Conservation (phyloP, 2,329 filamentous ascomycete species). For the Talaromyces islandicus region DNA sequence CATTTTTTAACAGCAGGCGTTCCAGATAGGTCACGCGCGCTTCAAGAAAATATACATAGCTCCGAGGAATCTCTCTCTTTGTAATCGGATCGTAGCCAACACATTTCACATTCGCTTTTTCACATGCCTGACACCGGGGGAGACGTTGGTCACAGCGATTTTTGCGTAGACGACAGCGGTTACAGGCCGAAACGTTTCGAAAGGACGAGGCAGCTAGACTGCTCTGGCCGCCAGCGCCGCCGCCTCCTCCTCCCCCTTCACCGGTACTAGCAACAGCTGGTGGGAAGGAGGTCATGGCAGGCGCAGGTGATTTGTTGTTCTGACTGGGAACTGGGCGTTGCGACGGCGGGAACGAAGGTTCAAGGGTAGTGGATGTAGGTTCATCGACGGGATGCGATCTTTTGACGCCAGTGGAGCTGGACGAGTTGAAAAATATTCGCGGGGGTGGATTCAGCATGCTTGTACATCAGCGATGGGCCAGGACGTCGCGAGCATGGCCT, state of each 20-base stretch:
- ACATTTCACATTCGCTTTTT: conserved; percentile 85
- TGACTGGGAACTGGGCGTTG: not conserved
- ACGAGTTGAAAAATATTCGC: conserved; percentile 18
- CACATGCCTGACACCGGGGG: conserved; percentile 84
- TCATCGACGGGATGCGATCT: conserved; percentile 28
- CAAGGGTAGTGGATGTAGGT: conserved; percentile 16
- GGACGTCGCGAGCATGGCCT: not conserved
- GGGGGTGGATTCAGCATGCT: conserved; percentile 30
- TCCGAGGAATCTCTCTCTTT: conserved; percentile 87
- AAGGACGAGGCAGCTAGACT: conserved; percentile 47
- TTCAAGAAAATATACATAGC: conserved; percentile 93
- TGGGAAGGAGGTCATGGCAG: conserved; percentile 15
- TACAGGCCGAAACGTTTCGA: conserved; percentile 88
- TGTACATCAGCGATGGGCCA: conserved; percentile 5
- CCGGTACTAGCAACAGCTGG: conserved; percentile 12
- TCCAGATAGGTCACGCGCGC: conserved; percentile 80
- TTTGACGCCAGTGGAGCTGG: conserved; percentile 30
- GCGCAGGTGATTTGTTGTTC: not conserved
- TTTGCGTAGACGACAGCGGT: conserved; percentile 84
- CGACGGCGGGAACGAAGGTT: conserved; percentile 14
- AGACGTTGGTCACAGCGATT: conserved; percentile 92
- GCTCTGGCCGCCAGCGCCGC: conserved; percentile 16
- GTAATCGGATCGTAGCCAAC: conserved; percentile 96
- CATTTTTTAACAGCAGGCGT: conserved; percentile 61
- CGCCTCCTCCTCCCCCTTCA: not conserved